phyloP scores from a whole-genome alignment of 2,329 filamentous ascomycete species.

The Aspergillus caelatus region DNA sequence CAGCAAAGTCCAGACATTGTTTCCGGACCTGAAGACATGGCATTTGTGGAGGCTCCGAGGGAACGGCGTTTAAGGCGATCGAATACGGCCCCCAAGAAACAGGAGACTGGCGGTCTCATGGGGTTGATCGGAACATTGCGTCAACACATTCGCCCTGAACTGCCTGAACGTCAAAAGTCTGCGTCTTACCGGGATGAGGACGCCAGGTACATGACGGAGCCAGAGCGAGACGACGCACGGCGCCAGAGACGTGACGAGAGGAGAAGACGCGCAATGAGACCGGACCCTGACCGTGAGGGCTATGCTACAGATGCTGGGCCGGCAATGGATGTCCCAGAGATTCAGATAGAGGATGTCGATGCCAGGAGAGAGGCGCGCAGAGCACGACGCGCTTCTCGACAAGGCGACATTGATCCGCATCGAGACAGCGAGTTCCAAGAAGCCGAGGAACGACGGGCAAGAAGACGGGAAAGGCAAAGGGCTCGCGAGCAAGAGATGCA shows the following conservation, averaged over 20 bases:
- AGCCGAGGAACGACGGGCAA: constrained; percentile 47
- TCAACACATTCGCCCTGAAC: constrained; percentile 35
- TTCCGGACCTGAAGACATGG: constrained; percentile 54
- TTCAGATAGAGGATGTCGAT: constrained; percentile 58
- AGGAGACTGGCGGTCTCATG: constrained; percentile 57
- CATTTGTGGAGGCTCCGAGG: constrained; percentile 54
- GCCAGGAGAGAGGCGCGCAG: constrained; percentile 65
- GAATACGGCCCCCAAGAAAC: constrained; percentile 64
- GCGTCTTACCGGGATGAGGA: constrained; percentile 42
- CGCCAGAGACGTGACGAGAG: constrained; percentile 40
- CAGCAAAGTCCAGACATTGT: constrained; percentile 49
- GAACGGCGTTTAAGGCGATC: constrained; percentile 62
- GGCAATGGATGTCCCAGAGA: constrained; percentile 34
- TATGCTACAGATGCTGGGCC: constrained; percentile 48
- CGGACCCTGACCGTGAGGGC: constrained; percentile 55
- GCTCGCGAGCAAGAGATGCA: constrained; percentile 45
- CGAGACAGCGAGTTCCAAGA: constrained; percentile 38
- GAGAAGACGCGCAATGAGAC: constrained; percentile 42
- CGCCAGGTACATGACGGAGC: constrained; percentile 34
- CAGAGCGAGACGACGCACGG: constrained; percentile 39
- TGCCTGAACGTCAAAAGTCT: constrained; percentile 41
- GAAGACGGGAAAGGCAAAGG: constrained; percentile 54
- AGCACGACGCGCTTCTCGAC: constrained; percentile 51
- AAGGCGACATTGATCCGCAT: constrained; percentile 37
- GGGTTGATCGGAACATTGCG: constrained; percentile 62